Evolutionary conservation across 495 filamentous ascomycete genomes (phyloP), one percentile per base, ranked within the genome.

Genomic region (Penicillium flavigenum): DNA sequence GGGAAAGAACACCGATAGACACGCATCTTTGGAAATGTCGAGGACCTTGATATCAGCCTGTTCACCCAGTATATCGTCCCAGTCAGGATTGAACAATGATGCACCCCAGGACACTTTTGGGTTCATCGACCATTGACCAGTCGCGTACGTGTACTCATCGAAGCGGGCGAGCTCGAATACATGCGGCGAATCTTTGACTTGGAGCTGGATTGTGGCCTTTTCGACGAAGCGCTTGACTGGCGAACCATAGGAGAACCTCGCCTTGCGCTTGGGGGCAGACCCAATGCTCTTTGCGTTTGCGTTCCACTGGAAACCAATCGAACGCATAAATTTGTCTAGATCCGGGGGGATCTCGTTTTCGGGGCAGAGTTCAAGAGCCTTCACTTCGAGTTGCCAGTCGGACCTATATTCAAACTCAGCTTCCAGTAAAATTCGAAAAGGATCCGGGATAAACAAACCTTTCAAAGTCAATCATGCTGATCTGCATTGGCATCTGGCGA

Each of bases 121-220:
- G 12, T 14, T 31, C 6, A n/a, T 39, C 17, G n/a, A 52, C 44
- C 59, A 52, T 16, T 43, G 34, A 3, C 51, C 34, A 26, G 59
- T 52, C 17, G 60, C 69, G 26, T 59, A 32, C 7, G 12, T 59
- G 69, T 84, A 86, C 22, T 66, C 72, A 50, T 82, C 83, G 57
- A 83, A 82, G 6, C 84, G 70, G 16, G 80, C 70, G 20, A 88
- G 68, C 56, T 88, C 81, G 4, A 87, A 63, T 5, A 82, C 71
- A 51, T 82, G 84, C 1, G 73, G 71, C 0, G 79, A 80, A 5
- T 68, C 59, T 47, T 73, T 76, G 41, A 84, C 64, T 9, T 64
- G 66, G 48, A 80, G 84, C 17, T 69, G 70, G 32, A 84, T 65
- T 1, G 81, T 67, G 0, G 80, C 77, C 59, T 81, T 84, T 19